Conservation (phyloP, 495 filamentous ascomycete genomes). For the Beverwykella pulmonaria region DNA sequence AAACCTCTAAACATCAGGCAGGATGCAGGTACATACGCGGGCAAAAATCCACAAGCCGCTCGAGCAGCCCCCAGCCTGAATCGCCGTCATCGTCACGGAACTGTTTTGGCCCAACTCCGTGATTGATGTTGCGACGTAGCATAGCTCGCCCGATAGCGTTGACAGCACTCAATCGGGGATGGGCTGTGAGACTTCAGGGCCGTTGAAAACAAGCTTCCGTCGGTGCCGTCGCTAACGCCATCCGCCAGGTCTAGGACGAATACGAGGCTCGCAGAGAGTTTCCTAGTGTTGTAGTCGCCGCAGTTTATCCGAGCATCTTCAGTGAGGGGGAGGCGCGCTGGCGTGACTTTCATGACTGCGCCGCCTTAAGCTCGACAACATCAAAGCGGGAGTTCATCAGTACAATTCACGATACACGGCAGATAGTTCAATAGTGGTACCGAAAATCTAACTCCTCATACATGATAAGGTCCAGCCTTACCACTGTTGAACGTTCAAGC, state of each 20-base stretch:
- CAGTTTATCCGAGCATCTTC: neutral
- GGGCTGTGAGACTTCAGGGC: neutral
- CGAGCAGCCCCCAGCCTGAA: slow-evolving; percentile 17
- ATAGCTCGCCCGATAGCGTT: neutral
- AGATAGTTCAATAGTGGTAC: neutral
- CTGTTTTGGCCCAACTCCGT: neutral
- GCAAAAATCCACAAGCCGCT: neutral
- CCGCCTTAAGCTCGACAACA: neutral
- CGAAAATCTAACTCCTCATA: neutral
- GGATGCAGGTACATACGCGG: neutral
- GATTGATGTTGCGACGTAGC: neutral
- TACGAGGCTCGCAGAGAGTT: neutral
- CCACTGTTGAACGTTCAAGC: neutral
- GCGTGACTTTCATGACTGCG: neutral
- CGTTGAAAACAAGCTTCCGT: neutral
- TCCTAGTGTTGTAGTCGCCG: neutral
- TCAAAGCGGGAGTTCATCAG: neutral
- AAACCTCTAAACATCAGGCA: neutral
- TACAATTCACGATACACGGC: neutral
- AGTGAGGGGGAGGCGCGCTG: neutral
- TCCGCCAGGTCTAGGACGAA: slow-evolving; percentile 2
- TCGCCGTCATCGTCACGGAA: slow-evolving; percentile 1
- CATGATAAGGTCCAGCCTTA: neutral
- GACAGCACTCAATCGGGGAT: neutral
- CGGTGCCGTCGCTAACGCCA: neutral